Evolutionary conservation across 345 rosid species (phyloP).

Genomic region (Camelina sativa): DNA sequence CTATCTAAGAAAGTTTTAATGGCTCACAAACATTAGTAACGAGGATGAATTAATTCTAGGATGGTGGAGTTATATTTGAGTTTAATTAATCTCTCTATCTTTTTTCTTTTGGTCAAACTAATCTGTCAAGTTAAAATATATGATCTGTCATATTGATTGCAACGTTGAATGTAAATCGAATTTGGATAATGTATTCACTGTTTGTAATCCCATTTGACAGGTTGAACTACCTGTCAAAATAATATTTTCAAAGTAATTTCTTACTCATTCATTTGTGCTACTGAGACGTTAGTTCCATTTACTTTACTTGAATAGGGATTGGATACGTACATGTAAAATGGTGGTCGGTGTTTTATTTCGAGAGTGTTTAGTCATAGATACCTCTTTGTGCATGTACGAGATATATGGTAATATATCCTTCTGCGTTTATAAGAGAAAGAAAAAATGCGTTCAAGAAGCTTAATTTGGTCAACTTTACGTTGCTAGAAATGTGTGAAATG

Average conservation of each 20-base stretch:
- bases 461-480: slow-evolving; percentile 4
- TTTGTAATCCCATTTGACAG: neutral
- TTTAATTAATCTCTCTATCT: neutral
- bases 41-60: neutral
- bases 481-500: neutral
- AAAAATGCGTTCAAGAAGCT: slow-evolving; percentile 12
- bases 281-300: neutral
- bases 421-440: neutral
- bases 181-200: slow-evolving; percentile 4
- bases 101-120: neutral
- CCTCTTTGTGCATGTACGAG: neutral
- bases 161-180: neutral
- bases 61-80: neutral
- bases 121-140: neutral
- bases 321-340: neutral
- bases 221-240: neutral
- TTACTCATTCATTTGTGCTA: neutral
- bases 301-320: neutral
- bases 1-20: too few relatives aligned
- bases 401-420: neutral
- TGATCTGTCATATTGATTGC: neutral
- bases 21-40: neutral
- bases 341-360: neutral
- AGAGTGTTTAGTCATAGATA: neutral
- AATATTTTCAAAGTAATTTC: neutral